Evolutionary conservation across 306 rosid genomes (phyloP).

Genomic region (Corylus americana): DNA sequence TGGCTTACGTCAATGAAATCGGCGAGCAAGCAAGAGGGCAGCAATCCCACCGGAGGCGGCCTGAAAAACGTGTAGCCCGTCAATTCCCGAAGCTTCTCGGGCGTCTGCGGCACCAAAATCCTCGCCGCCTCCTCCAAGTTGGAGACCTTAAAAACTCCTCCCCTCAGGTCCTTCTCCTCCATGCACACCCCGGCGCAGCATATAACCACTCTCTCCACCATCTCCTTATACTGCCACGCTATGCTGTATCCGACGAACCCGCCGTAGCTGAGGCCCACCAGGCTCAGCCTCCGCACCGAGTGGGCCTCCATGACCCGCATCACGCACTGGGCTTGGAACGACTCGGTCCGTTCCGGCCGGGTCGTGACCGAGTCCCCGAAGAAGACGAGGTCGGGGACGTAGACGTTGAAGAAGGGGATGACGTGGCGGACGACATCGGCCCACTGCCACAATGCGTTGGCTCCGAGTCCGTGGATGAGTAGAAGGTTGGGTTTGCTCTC

Average conservation of each 20-base stretch:
- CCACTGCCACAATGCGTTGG: conserved; percentile 91
- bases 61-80: conserved; percentile 44
- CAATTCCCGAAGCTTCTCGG: conserved; percentile 51
- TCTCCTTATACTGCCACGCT: conserved; percentile 49
- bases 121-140: conserved; percentile 66
- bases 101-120: conserved; percentile 74
- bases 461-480: conserved; percentile 78
- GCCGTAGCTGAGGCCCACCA: conserved; percentile 86
- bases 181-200: conserved; percentile 74
- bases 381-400: conserved; percentile 84
- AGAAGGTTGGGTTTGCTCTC: conserved; percentile 64
- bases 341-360: conserved; percentile 59
- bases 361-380: conserved; percentile 70
- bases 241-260: conserved; percentile 76
- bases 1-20: conserved; percentile 71
- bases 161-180: conserved; percentile 75
- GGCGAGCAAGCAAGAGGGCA: conserved; percentile 69
- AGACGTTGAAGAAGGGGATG: conserved; percentile 55
- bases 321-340: conserved; percentile 80
- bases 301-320: conserved; percentile 66
- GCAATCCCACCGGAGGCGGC: conserved; percentile 35
- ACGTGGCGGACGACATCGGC: conserved; percentile 52
- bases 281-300: conserved; percentile 42
- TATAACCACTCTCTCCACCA: conserved; percentile 77
- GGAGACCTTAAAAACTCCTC: conserved; percentile 54